Evolutionary conservation across 306 rosid species (phyloP).

Genomic region (Lathyrus sativus): DNA sequence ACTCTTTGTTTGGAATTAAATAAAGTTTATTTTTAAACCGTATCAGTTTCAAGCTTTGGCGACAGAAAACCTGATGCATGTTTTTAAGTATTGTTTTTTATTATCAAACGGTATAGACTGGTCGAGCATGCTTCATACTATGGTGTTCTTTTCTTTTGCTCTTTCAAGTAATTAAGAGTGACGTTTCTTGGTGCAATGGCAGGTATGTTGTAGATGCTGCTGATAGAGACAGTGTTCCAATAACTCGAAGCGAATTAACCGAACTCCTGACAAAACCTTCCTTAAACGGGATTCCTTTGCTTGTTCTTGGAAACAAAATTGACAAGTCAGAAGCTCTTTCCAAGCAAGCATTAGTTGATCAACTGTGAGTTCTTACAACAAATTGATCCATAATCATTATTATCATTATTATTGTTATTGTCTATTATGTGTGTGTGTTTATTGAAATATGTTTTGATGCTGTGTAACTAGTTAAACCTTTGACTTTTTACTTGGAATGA

Average conservation of each 20-base stretch:
- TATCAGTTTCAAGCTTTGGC: slow-evolving; percentile 1
- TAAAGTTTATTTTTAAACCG: neutral
- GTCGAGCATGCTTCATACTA: slow-evolving; percentile 7
- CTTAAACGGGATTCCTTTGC: slow-evolving; percentile 72
- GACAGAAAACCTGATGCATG: slow-evolving; percentile 12
- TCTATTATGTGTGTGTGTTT: neutral
- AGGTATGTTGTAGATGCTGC: slow-evolving; percentile 93
- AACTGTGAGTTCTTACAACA: slow-evolving; percentile 61
- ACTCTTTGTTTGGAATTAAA: neutral
- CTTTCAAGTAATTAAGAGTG: slow-evolving; percentile 9
- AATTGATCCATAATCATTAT: slow-evolving; percentile 12
- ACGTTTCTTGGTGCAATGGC: slow-evolving; percentile 35
- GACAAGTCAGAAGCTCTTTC: slow-evolving; percentile 96
- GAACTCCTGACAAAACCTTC: slow-evolving; percentile 84
- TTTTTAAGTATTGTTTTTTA: neutral
- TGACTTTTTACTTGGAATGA: slow-evolving; percentile 31
- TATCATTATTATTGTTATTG: neutral
- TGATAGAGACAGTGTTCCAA: slow-evolving; percentile 87
- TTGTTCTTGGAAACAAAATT: slow-evolving; percentile 89
- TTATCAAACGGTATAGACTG: slow-evolving; percentile 8
- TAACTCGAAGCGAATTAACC: slow-evolving; percentile 81
- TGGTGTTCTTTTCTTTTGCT: neutral
- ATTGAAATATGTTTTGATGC: slow-evolving; percentile 28
- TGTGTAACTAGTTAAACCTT: slow-evolving; percentile 17
- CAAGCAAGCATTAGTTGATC: slow-evolving; percentile 85